Evolutionary conservation across 352 stramenopile genomes (phyloP).

Genomic region (Blastocystis sp.): DNA sequence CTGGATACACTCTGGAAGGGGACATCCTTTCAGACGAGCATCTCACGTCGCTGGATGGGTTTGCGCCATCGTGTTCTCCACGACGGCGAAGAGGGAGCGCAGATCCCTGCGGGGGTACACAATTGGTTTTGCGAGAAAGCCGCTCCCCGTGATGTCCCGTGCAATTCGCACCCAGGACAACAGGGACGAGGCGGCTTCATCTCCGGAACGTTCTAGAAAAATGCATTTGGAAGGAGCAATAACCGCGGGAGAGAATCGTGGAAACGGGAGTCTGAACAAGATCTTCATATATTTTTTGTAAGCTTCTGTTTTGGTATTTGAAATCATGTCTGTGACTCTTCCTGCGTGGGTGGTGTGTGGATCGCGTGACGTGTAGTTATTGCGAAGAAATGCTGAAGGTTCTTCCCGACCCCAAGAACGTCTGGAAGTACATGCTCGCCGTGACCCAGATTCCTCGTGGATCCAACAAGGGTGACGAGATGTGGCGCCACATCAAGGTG

Average conservation of each 20-base stretch:
- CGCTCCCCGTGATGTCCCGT: background rate
- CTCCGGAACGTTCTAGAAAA: background rate
- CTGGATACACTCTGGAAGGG: too few relatives aligned
- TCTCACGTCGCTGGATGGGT: too few relatives aligned
- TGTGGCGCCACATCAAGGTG: conserved; percentile 60
- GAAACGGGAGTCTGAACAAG: conserved; percentile 31
- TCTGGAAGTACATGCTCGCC: conserved; percentile 70
- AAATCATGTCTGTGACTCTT: conserved; percentile 43
- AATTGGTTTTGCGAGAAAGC: background rate
- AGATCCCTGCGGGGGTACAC: too few relatives aligned
- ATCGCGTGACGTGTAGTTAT: conserved; percentile 48
- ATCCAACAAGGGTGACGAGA: conserved; percentile 69
- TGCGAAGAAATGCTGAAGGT: conserved; percentile 66
- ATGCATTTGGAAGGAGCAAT: background rate
- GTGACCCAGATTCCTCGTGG: conserved; percentile 70
- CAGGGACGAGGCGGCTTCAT: background rate
- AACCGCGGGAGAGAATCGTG: conserved; percentile 48
- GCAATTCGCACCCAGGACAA: background rate
- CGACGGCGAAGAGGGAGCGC: too few relatives aligned
- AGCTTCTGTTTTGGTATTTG: conserved; percentile 54
- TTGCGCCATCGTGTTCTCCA: too few relatives aligned
- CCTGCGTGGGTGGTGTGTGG: conserved; percentile 7
- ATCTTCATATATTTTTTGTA: conserved; percentile 69
- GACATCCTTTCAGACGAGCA: too few relatives aligned
- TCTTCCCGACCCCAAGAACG: conserved; percentile 58